Base-by-base conservation (phyloP, 2,329 filamentous ascomycete genomes). In the Berkeleyomyces rouxiae region DNA sequence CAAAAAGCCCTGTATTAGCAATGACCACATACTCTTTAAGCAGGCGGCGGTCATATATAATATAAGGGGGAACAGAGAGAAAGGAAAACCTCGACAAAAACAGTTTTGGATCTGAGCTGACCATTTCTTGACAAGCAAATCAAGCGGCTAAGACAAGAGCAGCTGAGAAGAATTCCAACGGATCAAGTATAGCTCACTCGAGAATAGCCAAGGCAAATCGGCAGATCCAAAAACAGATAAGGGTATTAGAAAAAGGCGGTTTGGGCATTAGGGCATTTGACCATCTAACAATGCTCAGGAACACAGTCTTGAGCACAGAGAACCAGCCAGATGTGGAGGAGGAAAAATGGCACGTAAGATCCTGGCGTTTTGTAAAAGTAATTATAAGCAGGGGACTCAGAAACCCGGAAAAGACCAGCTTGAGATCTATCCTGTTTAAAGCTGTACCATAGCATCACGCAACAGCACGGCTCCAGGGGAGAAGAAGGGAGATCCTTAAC, bases 401-500 rank as follows among this genome's bases (percentile, higher is more conserved):
- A 2, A 23, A 23, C 23, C 23, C 23, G 23, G 23, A 23, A 23
- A 23, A 23, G 49, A n/a, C n/a, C 37, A n/a, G 53, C 3, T 4
- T 23, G n/a, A 58, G 4, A 3, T 7, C 53, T 39, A 40, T 58
- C 36, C 53, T 7, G 36, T n/a, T 7, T 39, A n/a, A 13, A 47
- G 11, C 11, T 46, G 44, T 11, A 33, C 43, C 31, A 13, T 59
- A 40, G 57, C 57, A 59, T 40, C 57, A 59, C 42, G 46, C 57
- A 46, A 42, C 7, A 36, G 11, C 13, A 55, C 57, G 33, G 39
- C 40, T 33, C 57, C 13, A 46, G 57, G 11, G 23, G 23, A 33
- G 23, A 31, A 42, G 33, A 4, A 16, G 3, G 23, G 43, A 44
- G 2, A 16, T 3, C 31, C 55, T 73, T 73, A 79, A 58, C 77